Base-by-base conservation (phyloP, 169 alveolate species). In the Cryptosporidium tyzzeri region DNA sequence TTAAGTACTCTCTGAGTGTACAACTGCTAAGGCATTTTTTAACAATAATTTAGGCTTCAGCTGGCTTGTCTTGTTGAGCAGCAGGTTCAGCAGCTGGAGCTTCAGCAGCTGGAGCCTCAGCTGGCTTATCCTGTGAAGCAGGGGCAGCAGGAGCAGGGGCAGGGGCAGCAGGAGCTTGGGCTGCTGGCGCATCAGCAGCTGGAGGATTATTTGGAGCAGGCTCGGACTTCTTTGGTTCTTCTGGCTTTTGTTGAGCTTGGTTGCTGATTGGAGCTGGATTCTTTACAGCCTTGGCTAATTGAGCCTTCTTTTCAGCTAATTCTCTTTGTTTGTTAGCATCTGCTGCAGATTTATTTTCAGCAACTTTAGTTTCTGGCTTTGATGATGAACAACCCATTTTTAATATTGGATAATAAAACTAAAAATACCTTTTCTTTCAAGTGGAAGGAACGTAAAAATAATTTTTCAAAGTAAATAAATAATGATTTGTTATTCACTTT, bases 341-440 rank as follows among this genome's bases (percentile, higher is more conserved):
- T 21, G 73, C 59, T 44, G 75, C 69, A n/a, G 59, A 41, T n/a
- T 80, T 80, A 51, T 65, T 80, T 16, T 80, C 89, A 55, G 69
- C 33, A 80, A 65, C 69, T 29, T 80, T 80, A 41, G 61, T 65
- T 18, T 41, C 89, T 50, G 89, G 89, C 75, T 80, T 80, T 16
- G 89, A 80, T 29, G 89, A 80, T 41, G 80, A n/a, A 51, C 89
- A 80, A 80, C 89, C 89, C 89, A 80, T 80, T 50, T 62, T 80
- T n/a, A 14, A 37, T 65, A 31, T 65, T 37, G 4, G 53, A 65
- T 65, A 9, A 29, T 62, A 41, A 41, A 41, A 65, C 50, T 37
- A 65, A 65, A 65, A 65, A 65, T 31, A n/a, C 4, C 12, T 35
- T 10, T 53, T 26, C 18, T 55, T 55, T n/a, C 10, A 33, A 65